A percentile compares a stretch with the other conserved stretches of the same genome.
Evolutionary conservation across 306 rosid species (phyloP).

Genomic region (Benincasa hispida): DNA sequence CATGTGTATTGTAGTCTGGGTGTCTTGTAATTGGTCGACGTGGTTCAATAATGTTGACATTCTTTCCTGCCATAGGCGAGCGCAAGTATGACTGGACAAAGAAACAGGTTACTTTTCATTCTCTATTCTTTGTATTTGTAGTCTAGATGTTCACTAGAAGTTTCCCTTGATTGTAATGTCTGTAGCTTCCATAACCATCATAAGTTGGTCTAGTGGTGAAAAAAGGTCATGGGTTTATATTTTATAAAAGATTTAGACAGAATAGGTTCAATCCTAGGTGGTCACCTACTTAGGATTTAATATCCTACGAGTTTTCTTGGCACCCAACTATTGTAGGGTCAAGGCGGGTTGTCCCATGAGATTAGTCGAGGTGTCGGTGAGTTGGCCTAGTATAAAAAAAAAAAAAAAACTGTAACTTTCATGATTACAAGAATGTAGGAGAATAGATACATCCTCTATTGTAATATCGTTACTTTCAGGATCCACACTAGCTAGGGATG

Average conservation of each 20-base stretch:
- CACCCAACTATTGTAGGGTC: too few species aligned
- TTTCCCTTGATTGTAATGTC: not conserved
- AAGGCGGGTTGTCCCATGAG: too few species aligned
- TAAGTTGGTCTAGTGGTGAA: too few species aligned
- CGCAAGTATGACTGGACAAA: constrained; percentile 33
- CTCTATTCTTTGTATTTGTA: not conserved
- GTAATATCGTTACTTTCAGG: not conserved
- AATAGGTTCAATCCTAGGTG: too few species aligned
- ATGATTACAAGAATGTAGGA: not conserved
- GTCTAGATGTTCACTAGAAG: not conserved
- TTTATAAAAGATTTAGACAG: too few species aligned
- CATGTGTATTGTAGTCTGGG: constrained; percentile 8
- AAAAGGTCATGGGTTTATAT: too few species aligned
- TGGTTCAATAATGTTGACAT: constrained; percentile 19
- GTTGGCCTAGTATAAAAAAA: too few species aligned
- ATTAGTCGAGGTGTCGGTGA: too few species aligned
- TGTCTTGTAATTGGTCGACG: not conserved
- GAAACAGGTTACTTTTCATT: constrained; percentile 20
- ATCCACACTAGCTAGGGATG: not conserved
- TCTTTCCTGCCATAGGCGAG: constrained; percentile 36
- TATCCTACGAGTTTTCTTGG: too few species aligned
- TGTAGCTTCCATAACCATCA: not conserved
- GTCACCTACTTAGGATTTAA: too few species aligned
- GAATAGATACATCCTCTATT: not conserved
- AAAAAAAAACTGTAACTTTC: not conserved